These are phyloP conservation scores for Chimonanthus salicifolius DNA, from an alignment of 164 flowering plant genomes.

Conservation along the genomic window DNA sequence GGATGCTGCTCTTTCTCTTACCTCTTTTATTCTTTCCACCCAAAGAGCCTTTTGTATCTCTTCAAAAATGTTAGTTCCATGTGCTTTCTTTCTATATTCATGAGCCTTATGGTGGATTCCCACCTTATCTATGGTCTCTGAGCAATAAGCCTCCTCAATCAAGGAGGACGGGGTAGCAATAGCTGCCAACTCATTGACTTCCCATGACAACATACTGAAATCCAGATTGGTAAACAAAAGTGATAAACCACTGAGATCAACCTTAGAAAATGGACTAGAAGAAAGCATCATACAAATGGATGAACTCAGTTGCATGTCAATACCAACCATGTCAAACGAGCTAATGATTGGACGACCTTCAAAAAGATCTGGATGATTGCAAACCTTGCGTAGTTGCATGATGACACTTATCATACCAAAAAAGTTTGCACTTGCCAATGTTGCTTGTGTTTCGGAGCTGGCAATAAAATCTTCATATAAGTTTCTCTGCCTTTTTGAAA, in stretches of 20 bases:
- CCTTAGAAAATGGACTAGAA: slow-evolving; percentile 45
- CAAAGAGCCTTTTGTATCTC: slow-evolving; percentile 65
- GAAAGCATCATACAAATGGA: slow-evolving; percentile 56
- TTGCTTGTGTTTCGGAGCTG: slow-evolving; percentile 95
- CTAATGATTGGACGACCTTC: slow-evolving; percentile 99
- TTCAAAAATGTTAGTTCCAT: slow-evolving; percentile 68
- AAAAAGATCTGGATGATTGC: slow-evolving; percentile 98
- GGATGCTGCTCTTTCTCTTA: slow-evolving; percentile 65
- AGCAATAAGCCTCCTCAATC: slow-evolving; percentile 35
- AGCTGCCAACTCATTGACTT: slow-evolving; percentile 61
- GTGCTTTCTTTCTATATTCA: slow-evolving; percentile 25
- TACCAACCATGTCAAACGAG: slow-evolving; percentile 90
- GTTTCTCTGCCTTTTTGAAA: slow-evolving; percentile 94
- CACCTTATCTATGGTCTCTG: slow-evolving; percentile 20
- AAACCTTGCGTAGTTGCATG: slow-evolving; percentile 99
- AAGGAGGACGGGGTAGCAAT: slow-evolving; percentile 66
- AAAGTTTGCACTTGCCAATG: slow-evolving; percentile 82
- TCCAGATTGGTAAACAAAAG: slow-evolving; percentile 80
- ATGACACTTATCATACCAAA: slow-evolving; percentile 97
- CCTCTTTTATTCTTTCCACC: slow-evolving; percentile 72
- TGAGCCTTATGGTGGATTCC: slow-evolving; percentile 9
- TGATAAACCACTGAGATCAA: slow-evolving; percentile 61
- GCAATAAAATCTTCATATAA: slow-evolving; percentile 99
- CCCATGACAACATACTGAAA: slow-evolving; percentile 89
- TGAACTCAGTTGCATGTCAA: slow-evolving; percentile 68